Evolutionary conservation across 495 filamentous ascomycete genomes (phyloP).

Genomic region (Penicillium fimorum): DNA sequence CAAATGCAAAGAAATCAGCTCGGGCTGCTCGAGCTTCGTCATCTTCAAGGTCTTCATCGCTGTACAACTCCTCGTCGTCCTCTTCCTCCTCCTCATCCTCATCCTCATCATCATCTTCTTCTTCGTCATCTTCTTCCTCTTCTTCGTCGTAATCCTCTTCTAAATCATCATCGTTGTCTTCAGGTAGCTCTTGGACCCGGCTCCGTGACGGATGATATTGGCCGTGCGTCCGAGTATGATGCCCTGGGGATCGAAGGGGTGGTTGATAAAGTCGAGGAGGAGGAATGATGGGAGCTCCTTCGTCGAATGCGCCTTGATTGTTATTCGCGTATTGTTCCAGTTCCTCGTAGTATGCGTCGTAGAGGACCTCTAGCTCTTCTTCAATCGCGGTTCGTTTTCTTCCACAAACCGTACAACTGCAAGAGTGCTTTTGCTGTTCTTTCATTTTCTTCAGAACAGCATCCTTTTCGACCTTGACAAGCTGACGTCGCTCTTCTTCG

Average conservation of each 20-base stretch:
- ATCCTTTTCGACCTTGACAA: constrained; percentile 98
- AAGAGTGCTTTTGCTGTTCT: constrained; percentile 99
- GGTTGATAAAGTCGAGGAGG: constrained; percentile 56
- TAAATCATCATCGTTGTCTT: constrained; percentile 65
- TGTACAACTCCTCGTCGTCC: constrained; percentile 53
- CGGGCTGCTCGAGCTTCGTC: constrained; percentile 51
- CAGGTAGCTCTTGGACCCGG: constrained; percentile 61
- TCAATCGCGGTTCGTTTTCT: constrained; percentile 96
- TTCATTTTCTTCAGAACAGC: constrained; percentile 99
- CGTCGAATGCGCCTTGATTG: constrained; percentile 63
- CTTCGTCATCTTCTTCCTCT: constrained; percentile 57
- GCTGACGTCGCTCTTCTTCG: constrained; percentile 86
- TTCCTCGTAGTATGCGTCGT: constrained; percentile 98
- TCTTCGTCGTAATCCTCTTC: constrained; percentile 52
- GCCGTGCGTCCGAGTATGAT: constrained; percentile 45
- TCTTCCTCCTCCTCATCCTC: constrained; percentile 47
- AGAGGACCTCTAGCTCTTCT: constrained; percentile 97
- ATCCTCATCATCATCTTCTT: constrained; percentile 54
- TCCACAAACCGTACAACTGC: constrained; percentile 95
- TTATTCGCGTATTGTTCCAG: constrained; percentile 95
- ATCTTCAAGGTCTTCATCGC: constrained; percentile 54
- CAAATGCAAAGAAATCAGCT: constrained; percentile 93
- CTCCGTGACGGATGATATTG: constrained; percentile 51
- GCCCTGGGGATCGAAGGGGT: constrained; percentile 40
- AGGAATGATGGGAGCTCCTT: constrained; percentile 62